phyloP scores from a whole-genome alignment of 2,329 filamentous ascomycete genomes.

The Herpotrichia juniperi region DNA sequence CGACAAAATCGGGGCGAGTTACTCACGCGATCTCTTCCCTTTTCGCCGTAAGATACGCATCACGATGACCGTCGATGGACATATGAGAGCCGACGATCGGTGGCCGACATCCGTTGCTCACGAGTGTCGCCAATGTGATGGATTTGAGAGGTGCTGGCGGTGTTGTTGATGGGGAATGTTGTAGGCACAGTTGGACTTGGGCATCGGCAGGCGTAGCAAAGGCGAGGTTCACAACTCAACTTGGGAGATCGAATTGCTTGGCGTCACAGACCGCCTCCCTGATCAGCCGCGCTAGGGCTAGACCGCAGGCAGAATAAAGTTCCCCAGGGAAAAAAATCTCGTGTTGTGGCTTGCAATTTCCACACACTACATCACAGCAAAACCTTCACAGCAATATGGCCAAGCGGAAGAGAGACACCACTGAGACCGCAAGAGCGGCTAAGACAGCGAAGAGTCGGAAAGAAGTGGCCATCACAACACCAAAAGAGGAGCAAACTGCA shows the following conservation, averaged over 20 bases:
- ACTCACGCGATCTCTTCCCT: slow-evolving; percentile 54
- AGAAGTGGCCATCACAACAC: slow-evolving; percentile 23
- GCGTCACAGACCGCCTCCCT: slow-evolving; percentile 18
- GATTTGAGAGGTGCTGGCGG: slow-evolving; percentile 35
- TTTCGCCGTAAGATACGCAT: slow-evolving; percentile 48
- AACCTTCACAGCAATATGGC: slow-evolving; percentile 27
- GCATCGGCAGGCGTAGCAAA: slow-evolving; percentile 22
- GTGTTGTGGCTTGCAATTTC: background rate
- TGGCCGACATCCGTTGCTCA: slow-evolving; percentile 57
- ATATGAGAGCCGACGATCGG: slow-evolving; percentile 50
- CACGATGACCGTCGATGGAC: slow-evolving; percentile 54
- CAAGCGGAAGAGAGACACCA: slow-evolving; percentile 43
- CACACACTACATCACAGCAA: background rate
- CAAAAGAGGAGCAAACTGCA: slow-evolving; percentile 23
- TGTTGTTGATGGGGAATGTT: slow-evolving; percentile 42
- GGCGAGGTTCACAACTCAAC: slow-evolving; percentile 26
- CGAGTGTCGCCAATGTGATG: slow-evolving; percentile 49
- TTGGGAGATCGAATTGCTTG: slow-evolving; percentile 28
- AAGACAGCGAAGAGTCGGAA: slow-evolving; percentile 36
- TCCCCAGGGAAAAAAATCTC: slow-evolving; percentile 5
- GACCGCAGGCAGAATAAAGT: background rate
- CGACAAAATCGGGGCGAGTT: slow-evolving; percentile 34
- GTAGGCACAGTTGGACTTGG: slow-evolving; percentile 21
- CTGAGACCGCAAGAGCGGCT: slow-evolving; percentile 19
- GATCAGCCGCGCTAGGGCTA: slow-evolving; percentile 6